Base-by-base conservation (phyloP, 2,329 filamentous ascomycete species). In the Zasmidium citrigriseum region DNA sequence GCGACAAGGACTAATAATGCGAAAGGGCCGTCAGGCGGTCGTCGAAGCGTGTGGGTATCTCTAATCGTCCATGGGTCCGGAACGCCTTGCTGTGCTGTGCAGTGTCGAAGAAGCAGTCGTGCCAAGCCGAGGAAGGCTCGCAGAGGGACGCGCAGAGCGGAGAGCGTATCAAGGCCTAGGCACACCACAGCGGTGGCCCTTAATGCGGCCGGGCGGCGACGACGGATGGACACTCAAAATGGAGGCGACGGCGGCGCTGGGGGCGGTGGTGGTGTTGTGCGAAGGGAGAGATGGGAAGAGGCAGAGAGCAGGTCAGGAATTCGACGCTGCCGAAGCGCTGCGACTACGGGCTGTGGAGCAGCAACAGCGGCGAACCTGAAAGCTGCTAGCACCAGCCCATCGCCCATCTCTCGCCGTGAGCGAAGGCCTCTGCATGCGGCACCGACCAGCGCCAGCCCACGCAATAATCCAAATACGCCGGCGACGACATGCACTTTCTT, bases 31-130 rank as follows among this genome's bases (percentile, higher is more conserved):
- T 57, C 45, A 34, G 52, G 49, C 46, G 52, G 23, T 48, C 23
- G 21, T 34, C 21, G 44, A 55, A 51, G 27, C 38, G 50, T 27
- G 21, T 54, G 62, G 62, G 62, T 64, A 62, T 64, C 62, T 64
- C 55, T 61, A 58, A 41, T 62, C 52, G 51, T 47, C 59, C 62
- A 64, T 64, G 34, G 34, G 14, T 41, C 59, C 59, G 59, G 57
- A 64, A 64, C 59, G 60, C 57, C 59, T 45, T 58, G 55, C 38
- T 47, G 55, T 34, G 27, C 27, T 34, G 27, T 34, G 34, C 34
- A 16, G 34, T 41, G 34, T 4, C 18, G 34, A 29, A 29, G 34
- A 11, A 10, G 34, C 12, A 41, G 12, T 41, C 12, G 5, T 41
- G 34, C 34, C 34, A 41, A 41, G 34, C 34, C 12, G 34, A 41